Base-by-base conservation (phyloP, 1,284 basidiomycete species). In the Ustilago trichophora region DNA sequence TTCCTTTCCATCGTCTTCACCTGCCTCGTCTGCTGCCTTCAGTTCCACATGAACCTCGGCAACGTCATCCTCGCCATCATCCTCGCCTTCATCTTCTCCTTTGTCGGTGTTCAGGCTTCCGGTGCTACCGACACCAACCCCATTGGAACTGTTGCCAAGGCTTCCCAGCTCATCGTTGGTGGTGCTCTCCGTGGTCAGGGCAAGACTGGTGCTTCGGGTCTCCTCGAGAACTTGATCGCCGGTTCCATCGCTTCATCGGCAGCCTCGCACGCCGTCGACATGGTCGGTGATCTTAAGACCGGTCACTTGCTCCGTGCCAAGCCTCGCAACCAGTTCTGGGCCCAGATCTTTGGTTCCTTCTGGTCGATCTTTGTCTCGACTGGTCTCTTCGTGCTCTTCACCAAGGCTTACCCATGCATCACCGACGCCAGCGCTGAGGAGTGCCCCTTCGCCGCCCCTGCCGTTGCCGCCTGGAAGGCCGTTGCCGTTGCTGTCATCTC, bases 201-300 rank as follows among this genome's bases (percentile, higher is more conserved):
- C 42, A 86, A 85, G 45, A 82, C 85, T 42, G 87, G 87, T 27
- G 42, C 59, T 27, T 38, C 83, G 11, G 86, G 85, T 6, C 84
- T 85, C 65, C 84, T 84, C 25, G 83, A 88, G 77, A 89, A 89
- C 80, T 80, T 88, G 72, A 82, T 86, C 19, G 87, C 86, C 41
- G 88, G 88, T 26, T 77, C 75, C 80, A 84, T 88, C 69, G 85
- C 87, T 19, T 87, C 84, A 37, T 87, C 86, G 32, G 85, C 87
- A 40, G 87, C 88, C 19, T 85, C 84, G 21, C 87, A 88, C 77
- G 84, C 87, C 19, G 82, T 85, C 44, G 89, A 90, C 78, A 89
- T 90, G 88, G 87, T 87, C 58, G 86, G 88, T 56, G 89, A 90
- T 73, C 82, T 90, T 70, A 89, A 89, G 83, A 88, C 89, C 8